Evolutionary conservation across 495 filamentous ascomycete genomes (phyloP).

Genomic region (Cairneyella variabilis): DNA sequence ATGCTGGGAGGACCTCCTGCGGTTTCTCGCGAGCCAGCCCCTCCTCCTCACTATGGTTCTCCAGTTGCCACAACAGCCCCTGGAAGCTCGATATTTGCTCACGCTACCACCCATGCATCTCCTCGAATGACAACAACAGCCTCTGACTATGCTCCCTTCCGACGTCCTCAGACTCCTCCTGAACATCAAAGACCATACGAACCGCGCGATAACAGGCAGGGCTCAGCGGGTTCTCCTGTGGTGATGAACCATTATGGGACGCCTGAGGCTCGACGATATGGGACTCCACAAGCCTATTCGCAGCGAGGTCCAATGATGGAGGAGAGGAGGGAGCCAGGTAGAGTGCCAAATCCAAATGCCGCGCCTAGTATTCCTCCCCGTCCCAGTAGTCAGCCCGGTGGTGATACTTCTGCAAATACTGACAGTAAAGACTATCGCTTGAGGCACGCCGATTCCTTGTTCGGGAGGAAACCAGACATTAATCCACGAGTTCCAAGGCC

Average conservation of each 20-base stretch:
- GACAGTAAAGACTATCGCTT: too few relatives aligned
- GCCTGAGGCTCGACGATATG: constrained; percentile 50
- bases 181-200: constrained; percentile 55
- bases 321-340: constrained; percentile 39
- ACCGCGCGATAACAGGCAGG: constrained; percentile 40
- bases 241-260: constrained; percentile 40
- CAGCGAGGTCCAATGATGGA: constrained; percentile 11
- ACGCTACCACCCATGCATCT: constrained; percentile 48
- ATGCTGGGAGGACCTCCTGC: constrained; percentile 72
- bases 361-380: constrained; percentile 34
- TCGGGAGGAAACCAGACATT: constrained; percentile 18
- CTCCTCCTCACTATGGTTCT: constrained; percentile 42
- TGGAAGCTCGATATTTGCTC: constrained; percentile 39
- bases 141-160: constrained; percentile 56
- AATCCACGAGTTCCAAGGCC: constrained; percentile 10
- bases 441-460: constrained; percentile 19
- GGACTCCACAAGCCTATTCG: constrained; percentile 42
- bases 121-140: constrained; percentile 41
- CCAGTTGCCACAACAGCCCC: constrained; percentile 44
- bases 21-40: constrained; percentile 46
- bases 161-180: constrained; percentile 73
- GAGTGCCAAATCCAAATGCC: constrained; percentile 32
- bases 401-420: too few relatives aligned
- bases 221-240: constrained; percentile 42
- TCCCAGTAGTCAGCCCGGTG: constrained; percentile 49